phyloP scores from a whole-genome alignment of 768 basidiomycete species.

The Chalciporus chontae region DNA sequence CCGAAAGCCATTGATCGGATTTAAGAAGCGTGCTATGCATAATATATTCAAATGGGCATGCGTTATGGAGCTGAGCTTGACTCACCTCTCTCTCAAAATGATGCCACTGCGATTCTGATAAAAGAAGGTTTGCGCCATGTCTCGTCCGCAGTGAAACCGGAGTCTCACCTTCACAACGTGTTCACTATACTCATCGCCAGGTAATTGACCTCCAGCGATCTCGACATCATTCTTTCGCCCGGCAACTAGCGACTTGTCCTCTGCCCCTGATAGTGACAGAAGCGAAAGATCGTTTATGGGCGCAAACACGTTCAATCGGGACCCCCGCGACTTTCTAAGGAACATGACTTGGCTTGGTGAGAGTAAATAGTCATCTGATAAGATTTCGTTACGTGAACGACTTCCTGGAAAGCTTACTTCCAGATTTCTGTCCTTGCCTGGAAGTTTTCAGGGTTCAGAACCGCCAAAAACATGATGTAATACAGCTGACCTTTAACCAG shows the following conservation, averaged over 20 bases:
- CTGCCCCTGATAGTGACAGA: conserved; percentile 67
- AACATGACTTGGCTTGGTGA: conserved; percentile 74
- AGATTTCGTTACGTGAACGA: not conserved
- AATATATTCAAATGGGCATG: not conserved
- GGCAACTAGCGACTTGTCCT: conserved; percentile 51
- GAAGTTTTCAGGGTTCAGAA: not conserved
- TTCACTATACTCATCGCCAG: conserved; percentile 94
- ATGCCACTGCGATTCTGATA: conserved; percentile 90
- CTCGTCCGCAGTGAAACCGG: not conserved
- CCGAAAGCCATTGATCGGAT: conserved; percentile 86
- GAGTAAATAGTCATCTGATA: not conserved
- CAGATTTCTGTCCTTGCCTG: conserved; percentile 85
- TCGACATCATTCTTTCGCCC: conserved; percentile 74
- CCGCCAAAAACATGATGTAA: not conserved
- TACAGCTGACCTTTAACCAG: conserved; percentile 72
- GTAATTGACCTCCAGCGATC: conserved; percentile 76
- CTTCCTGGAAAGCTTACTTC: conserved; percentile 57
- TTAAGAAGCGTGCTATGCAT: conserved; percentile 72
- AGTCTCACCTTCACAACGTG: conserved; percentile 79
- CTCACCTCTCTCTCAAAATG: conserved; percentile 83
- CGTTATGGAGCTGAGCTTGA: conserved; percentile 15
- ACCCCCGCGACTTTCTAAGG: conserved; percentile 76
- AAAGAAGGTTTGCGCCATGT: not conserved
- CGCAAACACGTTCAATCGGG: conserved; percentile 83
- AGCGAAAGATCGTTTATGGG: conserved; percentile 86